These are phyloP conservation scores for Pestalotiopsis sp. DNA, from an alignment of 2,329 filamentous ascomycete species.

Conservation along the genomic window DNA sequence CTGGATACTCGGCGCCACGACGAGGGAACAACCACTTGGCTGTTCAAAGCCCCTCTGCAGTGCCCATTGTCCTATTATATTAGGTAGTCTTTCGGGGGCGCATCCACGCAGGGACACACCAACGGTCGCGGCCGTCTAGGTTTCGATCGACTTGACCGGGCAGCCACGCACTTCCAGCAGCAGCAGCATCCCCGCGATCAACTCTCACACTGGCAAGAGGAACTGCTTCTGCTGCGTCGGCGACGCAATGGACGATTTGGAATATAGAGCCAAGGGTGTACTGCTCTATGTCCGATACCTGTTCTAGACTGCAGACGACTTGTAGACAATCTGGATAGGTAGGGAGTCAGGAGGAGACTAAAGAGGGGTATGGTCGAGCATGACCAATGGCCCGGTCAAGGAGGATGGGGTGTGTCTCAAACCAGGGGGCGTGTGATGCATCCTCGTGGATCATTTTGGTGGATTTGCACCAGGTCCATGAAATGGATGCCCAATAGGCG, in stretches of 20 bases:
- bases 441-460: slow-evolving; percentile 15
- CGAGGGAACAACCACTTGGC: background rate
- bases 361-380: slow-evolving; percentile 7
- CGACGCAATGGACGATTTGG: background rate
- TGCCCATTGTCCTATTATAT: background rate
- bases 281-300: background rate
- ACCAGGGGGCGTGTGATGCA: slow-evolving; percentile 13
- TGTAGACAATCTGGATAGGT: background rate
- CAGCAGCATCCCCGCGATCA: background rate
- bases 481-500: slow-evolving; percentile 31
- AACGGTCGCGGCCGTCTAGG: background rate
- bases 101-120: background rate
- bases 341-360: background rate
- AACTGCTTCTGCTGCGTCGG: background rate
- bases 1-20: background rate
- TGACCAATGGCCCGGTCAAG: slow-evolving; percentile 4
- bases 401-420: slow-evolving; percentile 11
- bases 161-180: too few relatives aligned
- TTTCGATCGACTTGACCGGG: too few relatives aligned
- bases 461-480: slow-evolving; percentile 16
- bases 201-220: background rate
- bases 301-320: background rate
- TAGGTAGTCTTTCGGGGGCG: background rate
- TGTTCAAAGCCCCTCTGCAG: background rate
- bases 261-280: background rate